Base-by-base conservation (phyloP, 129 eudicot genomes). In the Pseudognaphalium luteoalbum region DNA sequence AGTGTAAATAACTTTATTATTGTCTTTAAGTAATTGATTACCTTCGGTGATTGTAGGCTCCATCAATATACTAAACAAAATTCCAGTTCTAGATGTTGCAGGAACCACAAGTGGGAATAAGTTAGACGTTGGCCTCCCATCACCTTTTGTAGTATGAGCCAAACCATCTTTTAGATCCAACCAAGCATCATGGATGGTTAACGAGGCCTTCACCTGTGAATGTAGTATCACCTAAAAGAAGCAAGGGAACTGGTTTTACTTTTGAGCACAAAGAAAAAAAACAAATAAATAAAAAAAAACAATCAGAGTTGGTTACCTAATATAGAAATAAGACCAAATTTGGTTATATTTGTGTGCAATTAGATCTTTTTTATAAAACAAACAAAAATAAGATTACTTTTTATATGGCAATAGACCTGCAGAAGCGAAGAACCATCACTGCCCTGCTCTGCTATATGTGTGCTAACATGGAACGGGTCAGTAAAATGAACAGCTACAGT, bases 141-240 rank as follows among this genome's bases (percentile, higher is more conserved):
- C 88, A 76, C 82, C 81, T 73, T 73, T 65, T 79, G 85, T 87
- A 61, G 91, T 72, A 80, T 91, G 99, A 63, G 86, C 80, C 89
- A 91, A 95, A 59, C 99, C 99, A 80, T 91, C 94, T 83, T 95
- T 96, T 78, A 95, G 88, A 83, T 89, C 92, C 78, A 95, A 82
- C 99, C 99, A 95, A 50, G 97, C 96, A 89, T 91, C 99, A 73
- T 84, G 82, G 79, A 95, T 89, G 51, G 91, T 83, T 81, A 89
- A 76, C n/a, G 88, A 75, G 74, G 99, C 97, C 71, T 95, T 91
- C 35, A 95, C 99, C 76, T 95, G 96, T 65, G 99, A 95, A 66
- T 87, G 96, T 66, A 95, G 80, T 64, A 90, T 91, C 80, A 86
- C 97, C 97, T 95, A 70, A 4, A 59, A 44, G 51, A 61, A n/a